These are phyloP conservation scores for Dothideomycetes sp. DNA, from an alignment of 2,329 filamentous ascomycete species.

Conservation along the genomic window DNA sequence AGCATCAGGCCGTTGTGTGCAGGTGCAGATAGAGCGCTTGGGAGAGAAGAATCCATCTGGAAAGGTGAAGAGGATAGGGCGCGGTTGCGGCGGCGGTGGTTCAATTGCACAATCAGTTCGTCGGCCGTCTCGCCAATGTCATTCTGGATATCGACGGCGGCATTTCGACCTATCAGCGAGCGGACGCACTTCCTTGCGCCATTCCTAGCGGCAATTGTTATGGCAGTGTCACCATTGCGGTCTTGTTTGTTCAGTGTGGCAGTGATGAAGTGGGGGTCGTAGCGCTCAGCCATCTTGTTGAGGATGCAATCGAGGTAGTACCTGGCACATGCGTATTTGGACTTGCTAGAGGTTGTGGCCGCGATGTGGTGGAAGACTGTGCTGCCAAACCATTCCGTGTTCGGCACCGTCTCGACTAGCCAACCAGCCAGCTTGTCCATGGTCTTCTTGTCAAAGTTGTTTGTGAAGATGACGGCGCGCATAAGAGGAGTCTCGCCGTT, in stretches of 20 bases:
- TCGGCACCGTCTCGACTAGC: slow-evolving; percentile 69
- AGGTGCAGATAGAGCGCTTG: no score
- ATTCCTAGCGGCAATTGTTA: slow-evolving; percentile 77
- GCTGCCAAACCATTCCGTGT: slow-evolving; percentile 67
- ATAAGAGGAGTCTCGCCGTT: slow-evolving; percentile 78
- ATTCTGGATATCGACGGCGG: slow-evolving; percentile 73
- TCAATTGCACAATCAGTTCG: slow-evolving; percentile 64
- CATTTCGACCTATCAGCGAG: slow-evolving; percentile 62
- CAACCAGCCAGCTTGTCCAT: slow-evolving; percentile 78
- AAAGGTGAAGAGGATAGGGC: slow-evolving; percentile 64
- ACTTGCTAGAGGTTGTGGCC: slow-evolving; percentile 72
- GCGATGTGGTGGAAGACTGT: slow-evolving; percentile 94
- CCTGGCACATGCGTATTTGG: slow-evolving; percentile 77
- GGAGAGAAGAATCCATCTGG: slow-evolving; percentile 14
- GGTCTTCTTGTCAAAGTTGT: slow-evolving; percentile 87
- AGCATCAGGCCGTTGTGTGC: slow-evolving; percentile 8
- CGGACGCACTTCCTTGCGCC: slow-evolving; percentile 66
- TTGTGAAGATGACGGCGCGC: slow-evolving; percentile 89
- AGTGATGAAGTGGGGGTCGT: slow-evolving; percentile 66
- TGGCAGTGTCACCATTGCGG: slow-evolving; percentile 80
- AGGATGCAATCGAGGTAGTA: slow-evolving; percentile 91
- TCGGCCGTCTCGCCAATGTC: slow-evolving; percentile 72
- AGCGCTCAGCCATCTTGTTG: slow-evolving; percentile 71
- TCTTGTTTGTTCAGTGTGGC: slow-evolving; percentile 73
- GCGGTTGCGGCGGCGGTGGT: slow-evolving; percentile 54